Conservation (phyloP, 2,329 filamentous ascomycete species). For the Scopulariopsis brevicaulis region DNA sequence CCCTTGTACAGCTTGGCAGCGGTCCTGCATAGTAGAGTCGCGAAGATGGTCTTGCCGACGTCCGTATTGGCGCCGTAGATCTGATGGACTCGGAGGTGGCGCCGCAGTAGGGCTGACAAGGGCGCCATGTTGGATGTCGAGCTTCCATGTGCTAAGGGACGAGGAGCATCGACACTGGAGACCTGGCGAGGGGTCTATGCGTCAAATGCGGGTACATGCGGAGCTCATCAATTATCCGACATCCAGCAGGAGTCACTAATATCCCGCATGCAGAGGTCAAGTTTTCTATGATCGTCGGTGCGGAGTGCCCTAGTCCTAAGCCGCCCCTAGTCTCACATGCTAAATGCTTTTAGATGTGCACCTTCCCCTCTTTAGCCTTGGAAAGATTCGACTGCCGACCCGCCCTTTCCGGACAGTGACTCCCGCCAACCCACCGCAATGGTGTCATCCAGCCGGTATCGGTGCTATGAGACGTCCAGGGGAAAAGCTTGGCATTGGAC, state of each 20-base stretch:
- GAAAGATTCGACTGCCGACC: background rate
- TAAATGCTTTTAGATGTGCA: background rate
- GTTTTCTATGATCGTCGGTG: background rate
- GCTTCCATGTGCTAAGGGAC: background rate
- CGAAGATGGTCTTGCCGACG: constrained; percentile 75
- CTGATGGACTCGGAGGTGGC: constrained; percentile 57
- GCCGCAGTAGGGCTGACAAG: constrained; percentile 53
- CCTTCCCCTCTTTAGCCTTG: background rate
- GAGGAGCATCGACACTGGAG: background rate
- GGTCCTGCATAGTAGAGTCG: constrained; percentile 59
- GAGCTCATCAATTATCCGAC: background rate
- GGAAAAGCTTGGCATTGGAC: background rate
- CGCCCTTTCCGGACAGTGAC: background rate
- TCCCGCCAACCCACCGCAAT: background rate
- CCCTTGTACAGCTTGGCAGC: constrained; percentile 32
- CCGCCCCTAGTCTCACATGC: background rate
- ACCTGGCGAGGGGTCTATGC: background rate
- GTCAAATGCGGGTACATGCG: background rate
- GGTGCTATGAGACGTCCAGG: background rate
- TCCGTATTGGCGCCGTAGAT: constrained; percentile 77
- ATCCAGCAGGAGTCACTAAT: too few species aligned
- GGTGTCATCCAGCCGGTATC: background rate
- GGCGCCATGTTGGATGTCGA: constrained; percentile 23
- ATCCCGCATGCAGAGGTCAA: background rate
- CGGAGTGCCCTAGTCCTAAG: background rate